A percentile compares a stretch with the other conserved stretches of the same genome.
Conservation (phyloP, 345 rosid species). For the Tarenaya hassleriana region DNA sequence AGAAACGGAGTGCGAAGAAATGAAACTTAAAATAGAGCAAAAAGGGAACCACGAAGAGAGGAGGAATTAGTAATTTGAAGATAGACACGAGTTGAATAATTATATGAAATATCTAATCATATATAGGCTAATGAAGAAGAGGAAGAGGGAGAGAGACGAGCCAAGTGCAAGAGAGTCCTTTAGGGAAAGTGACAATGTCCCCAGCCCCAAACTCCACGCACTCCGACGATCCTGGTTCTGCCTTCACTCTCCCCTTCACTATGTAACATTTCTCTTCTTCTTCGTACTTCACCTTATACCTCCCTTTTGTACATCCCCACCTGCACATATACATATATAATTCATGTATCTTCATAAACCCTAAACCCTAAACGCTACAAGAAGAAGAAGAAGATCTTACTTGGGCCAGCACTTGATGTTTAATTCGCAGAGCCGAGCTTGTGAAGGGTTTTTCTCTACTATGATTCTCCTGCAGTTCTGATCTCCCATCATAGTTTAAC, state of each 20-base stretch:
- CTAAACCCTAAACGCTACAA: neutral
- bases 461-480: conserved; percentile 42
- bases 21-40: too few species aligned
- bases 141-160: conserved; percentile 74
- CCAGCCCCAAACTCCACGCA: conserved; percentile 87
- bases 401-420: conserved; percentile 97
- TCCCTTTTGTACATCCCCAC: conserved; percentile 93
- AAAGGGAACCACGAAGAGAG: too few species aligned
- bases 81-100: too few species aligned
- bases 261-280: conserved; percentile 87
- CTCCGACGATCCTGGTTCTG: conserved; percentile 46
- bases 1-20: too few species aligned
- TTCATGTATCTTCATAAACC: neutral
- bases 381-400: conserved; percentile 32
- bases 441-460: conserved; percentile 65
- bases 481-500: too few species aligned
- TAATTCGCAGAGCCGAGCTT: conserved; percentile 54
- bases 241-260: conserved; percentile 77
- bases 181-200: conserved; percentile 79
- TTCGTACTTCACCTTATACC: conserved; percentile 69
- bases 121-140: conserved; percentile 17
- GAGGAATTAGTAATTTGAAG: too few species aligned
- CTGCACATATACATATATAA: too few species aligned
- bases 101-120: too few species aligned
- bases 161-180: conserved; percentile 91